Conservation (phyloP, 176 grass and related monocot species). For the Cymbopogon citratus region DNA sequence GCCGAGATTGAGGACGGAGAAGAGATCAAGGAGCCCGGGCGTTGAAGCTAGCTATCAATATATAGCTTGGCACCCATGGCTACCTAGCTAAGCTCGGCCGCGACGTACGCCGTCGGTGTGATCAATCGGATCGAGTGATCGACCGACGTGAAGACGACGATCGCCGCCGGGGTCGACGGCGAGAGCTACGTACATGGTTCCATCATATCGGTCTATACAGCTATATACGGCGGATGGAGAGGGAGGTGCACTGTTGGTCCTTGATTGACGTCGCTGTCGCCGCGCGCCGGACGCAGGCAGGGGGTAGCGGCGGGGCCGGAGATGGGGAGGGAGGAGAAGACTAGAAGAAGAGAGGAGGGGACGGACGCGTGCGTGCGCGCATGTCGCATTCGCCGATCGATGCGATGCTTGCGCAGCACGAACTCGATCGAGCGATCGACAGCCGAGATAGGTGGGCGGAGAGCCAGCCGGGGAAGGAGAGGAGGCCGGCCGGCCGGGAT, state of each 20-base stretch:
- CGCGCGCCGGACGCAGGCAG: not conserved
- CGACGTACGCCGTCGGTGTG: too few relatives aligned
- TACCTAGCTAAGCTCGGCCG: too few relatives aligned
- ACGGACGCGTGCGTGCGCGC: slow-evolving; percentile 13
- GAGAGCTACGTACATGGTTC: not conserved
- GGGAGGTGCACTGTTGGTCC: not conserved
- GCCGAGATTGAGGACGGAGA: not conserved
- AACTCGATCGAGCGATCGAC: not conserved
- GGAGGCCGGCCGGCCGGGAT: too few relatives aligned
- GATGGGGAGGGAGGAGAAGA: not conserved
- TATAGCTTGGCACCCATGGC: too few relatives aligned
- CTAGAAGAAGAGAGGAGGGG: not conserved
- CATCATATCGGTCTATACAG: not conserved
- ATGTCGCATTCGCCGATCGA: slow-evolving; percentile 29
- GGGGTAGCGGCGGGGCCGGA: not conserved
- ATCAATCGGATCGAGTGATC: not conserved
- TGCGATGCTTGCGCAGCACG: slow-evolving; percentile 37
- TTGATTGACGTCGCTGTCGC: slow-evolving; percentile 27
- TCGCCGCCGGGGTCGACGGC: not conserved
- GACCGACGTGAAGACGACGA: not conserved
- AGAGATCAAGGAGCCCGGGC: not conserved
- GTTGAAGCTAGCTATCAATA: too few relatives aligned
- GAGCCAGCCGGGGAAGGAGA: not conserved
- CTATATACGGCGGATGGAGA: not conserved
- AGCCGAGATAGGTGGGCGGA: not conserved